Base-by-base conservation (phyloP, 2,329 filamentous ascomycete genomes). In the Rutstroemia sp. region DNA sequence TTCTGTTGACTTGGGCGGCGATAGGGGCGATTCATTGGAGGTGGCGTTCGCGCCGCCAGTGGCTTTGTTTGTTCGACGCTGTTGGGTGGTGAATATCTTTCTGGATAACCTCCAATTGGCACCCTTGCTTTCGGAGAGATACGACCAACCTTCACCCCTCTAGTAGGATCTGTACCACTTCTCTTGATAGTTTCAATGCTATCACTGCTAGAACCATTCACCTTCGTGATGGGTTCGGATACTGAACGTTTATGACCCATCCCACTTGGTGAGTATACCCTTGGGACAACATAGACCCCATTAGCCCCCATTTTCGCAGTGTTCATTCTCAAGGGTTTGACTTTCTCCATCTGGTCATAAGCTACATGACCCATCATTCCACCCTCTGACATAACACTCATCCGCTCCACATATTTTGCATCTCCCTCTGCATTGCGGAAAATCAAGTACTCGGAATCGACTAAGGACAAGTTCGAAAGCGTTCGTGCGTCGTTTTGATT, bases 1-100 rank as follows among this genome's bases (percentile, higher is more conserved):
- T n/a, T 16, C 16, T 16, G 17, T n/a, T 54, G 52, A 25, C 46
- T 50, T 16, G 41, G 27, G 42, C 50, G 46, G 21, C 52, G 52
- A 49, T 55, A 55, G 27, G 52, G 52, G 30, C 52, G 52, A 25
- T 55, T 27, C 23, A 16, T 50, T 4, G 52, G 46, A 5, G 52
- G 52, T 2, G 38, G 52, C 9, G 30, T 21, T 34, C 37, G 52
- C 19, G 17, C 17, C 7, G 19, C 19, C 19, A 7, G 2, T 41
- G 39, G 4, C 2, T 14, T 16, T 41, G 2, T 41, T 19, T 16
- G 39, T 41, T 7, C 39, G 16, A 41, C 1, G 17, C 39, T 7
- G 27, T 8, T 30, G 37, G 8, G 21, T 6, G 19, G 17, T 23
- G 25, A 14, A 45, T 6, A 21, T 21, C 16, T 41, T 41, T 7